phyloP scores from a whole-genome alignment of 1,284 basidiomycete genomes.

The Papiliotrema terrestris region DNA sequence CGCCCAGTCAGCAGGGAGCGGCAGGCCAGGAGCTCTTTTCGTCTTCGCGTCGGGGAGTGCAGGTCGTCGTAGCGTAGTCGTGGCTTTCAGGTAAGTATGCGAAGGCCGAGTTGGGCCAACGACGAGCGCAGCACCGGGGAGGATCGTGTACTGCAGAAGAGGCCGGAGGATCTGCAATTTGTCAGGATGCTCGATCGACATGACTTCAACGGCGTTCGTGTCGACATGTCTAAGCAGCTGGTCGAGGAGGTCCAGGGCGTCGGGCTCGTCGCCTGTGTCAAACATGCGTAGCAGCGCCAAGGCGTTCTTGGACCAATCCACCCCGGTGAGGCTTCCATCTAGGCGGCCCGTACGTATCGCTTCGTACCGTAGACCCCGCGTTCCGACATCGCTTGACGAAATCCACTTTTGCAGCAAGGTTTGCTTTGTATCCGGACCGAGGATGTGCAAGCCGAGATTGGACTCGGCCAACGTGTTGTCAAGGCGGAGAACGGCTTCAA shows the following conservation, averaged over 20 bases:
- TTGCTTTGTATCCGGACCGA: background rate
- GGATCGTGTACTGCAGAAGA: constrained; percentile 46
- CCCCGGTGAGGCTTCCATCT: background rate
- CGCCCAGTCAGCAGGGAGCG: constrained; percentile 68
- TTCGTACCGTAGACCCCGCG: background rate
- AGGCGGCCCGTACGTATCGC: background rate
- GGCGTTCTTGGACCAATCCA: background rate
- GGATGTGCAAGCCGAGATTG: background rate
- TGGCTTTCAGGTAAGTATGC: constrained; percentile 47
- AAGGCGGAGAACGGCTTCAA: too few species aligned
- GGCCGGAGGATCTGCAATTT: constrained; percentile 47
- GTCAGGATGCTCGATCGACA: constrained; percentile 25
- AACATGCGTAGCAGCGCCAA: constrained; percentile 6
- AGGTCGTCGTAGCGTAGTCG: constrained; percentile 45
- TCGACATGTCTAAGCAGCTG: constrained; percentile 32
- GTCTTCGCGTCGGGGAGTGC: constrained; percentile 5
- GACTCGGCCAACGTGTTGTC: background rate
- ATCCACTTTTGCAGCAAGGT: too few species aligned
- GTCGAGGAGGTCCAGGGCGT: constrained; percentile 45
- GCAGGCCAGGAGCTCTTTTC: constrained; percentile 55
- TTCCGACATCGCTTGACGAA: background rate
- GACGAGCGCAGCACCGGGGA: constrained; percentile 38
- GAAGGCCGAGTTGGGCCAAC: constrained; percentile 40
- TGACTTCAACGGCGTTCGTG: background rate
- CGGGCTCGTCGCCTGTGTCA: constrained; percentile 42